These are phyloP conservation scores for Fusarium sp. DNA, from an alignment of 2,329 filamentous ascomycete genomes.

Conservation along the genomic window DNA sequence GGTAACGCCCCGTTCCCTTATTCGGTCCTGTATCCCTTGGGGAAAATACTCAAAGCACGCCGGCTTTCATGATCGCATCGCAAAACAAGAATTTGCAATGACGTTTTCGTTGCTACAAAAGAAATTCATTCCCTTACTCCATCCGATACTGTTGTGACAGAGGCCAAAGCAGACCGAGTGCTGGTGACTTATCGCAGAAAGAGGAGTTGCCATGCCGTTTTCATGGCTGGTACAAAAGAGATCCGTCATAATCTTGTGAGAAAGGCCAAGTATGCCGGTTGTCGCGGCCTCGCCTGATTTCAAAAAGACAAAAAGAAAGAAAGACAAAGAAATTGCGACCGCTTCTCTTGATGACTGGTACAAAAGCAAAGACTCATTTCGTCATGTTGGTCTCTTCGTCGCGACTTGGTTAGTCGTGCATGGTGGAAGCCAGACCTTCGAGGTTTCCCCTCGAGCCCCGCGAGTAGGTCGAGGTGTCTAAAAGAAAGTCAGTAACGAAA, in stretches of 20 bases:
- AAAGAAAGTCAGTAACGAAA: constrained; percentile 15
- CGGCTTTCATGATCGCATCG: background rate
- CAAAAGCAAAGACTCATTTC: rapidly evolving
- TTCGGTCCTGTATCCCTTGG: background rate
- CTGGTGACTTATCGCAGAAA: too few relatives aligned
- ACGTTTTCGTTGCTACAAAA: background rate
- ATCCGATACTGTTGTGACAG: rapidly evolving
- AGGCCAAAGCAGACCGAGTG: background rate
- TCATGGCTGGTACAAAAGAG: too few relatives aligned
- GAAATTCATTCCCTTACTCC: background rate
- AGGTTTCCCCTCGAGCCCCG: background rate
- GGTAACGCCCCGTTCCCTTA: background rate
- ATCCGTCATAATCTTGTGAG: rapidly evolving
- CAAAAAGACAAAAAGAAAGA: background rate
- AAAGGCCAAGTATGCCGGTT: background rate
- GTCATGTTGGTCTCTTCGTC: background rate
- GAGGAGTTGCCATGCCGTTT: background rate
- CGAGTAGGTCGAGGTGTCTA: constrained; percentile 29
- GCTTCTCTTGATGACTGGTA: rapidly evolving
- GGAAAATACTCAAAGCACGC: background rate
- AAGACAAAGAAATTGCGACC: background rate
- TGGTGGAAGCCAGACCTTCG: background rate
- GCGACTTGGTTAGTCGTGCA: background rate
- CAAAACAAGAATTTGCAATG: background rate
- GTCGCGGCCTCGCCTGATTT: background rate